Percentiles rank a stretch among this genome's conserved stretches.
phyloP scores from a whole-genome alignment of 495 filamentous ascomycete genomes.

The Bryoglossum gracile region DNA sequence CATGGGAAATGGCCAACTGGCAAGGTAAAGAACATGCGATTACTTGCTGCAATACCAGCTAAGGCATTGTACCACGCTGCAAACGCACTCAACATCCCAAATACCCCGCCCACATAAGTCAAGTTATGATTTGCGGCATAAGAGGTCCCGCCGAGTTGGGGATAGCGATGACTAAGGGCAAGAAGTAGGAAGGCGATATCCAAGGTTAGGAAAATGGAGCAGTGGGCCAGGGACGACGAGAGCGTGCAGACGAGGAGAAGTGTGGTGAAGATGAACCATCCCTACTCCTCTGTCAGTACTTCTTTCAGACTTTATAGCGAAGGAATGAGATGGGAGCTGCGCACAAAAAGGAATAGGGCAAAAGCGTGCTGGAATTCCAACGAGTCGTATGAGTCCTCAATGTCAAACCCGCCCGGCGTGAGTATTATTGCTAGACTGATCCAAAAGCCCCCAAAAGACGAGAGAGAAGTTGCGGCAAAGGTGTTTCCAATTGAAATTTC shows the following conservation, averaged over 20 bases:
- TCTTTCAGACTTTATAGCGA: too few relatives aligned
- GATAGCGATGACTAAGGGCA: slow-evolving; percentile 46
- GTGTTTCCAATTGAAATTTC: slow-evolving; percentile 98
- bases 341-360: slow-evolving; percentile 5
- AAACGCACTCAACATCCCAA: slow-evolving; percentile 82
- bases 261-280: slow-evolving; percentile 97
- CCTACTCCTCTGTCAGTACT: slow-evolving; percentile 12
- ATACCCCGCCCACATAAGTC: slow-evolving; percentile 66
- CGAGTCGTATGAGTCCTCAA: slow-evolving; percentile 39
- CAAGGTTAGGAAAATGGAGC: slow-evolving; percentile 87
- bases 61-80: slow-evolving; percentile 94
- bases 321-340: slow-evolving; percentile 44
- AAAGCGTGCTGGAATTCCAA: slow-evolving; percentile 12
- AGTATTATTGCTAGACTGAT: slow-evolving; percentile 80
- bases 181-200: slow-evolving; percentile 88
- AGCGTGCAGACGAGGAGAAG: slow-evolving; percentile 83
- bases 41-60: slow-evolving; percentile 62
- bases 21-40: slow-evolving; percentile 10
- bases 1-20: slow-evolving; percentile 13
- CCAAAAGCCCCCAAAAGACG: slow-evolving; percentile 97
- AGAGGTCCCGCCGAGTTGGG: neutral
- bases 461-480: slow-evolving; percentile 92
- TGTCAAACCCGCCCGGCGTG: slow-evolving; percentile 67
- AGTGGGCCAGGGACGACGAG: slow-evolving; percentile 91
- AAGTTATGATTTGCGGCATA: slow-evolving; percentile 1